Evolutionary conservation across 371 early-diverging fungal genomes (phyloP).

Genomic region (Apophysomyces trapeziformis): DNA sequence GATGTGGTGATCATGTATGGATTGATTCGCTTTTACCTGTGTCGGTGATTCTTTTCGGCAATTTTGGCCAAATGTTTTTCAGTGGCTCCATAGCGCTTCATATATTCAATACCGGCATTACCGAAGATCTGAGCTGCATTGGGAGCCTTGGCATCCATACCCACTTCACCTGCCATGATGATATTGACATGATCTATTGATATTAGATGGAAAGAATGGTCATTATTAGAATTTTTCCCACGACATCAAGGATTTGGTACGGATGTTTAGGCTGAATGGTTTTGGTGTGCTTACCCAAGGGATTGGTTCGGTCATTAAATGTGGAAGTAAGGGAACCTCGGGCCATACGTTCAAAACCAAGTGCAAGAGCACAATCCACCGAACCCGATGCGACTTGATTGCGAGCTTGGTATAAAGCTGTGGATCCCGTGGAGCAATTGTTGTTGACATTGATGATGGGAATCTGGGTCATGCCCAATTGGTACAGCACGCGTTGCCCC

Average conservation of each 20-base stretch:
- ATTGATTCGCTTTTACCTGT: conserved; percentile 43
- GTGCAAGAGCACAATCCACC: conserved; percentile 76
- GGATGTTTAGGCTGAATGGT: background rate
- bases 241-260: background rate
- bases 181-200: conserved; percentile 56
- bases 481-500: conserved; percentile 77
- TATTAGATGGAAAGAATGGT: background rate
- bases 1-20: too few species aligned
- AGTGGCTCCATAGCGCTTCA: conserved; percentile 66
- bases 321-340: conserved; percentile 60
- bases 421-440: conserved; percentile 82
- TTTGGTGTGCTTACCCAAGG: conserved; percentile 47
- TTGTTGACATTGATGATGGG: conserved; percentile 76
- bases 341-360: conserved; percentile 83
- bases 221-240: background rate
- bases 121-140: conserved; percentile 79
- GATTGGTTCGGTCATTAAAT: conserved; percentile 70
- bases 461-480: conserved; percentile 72
- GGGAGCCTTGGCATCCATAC: conserved; percentile 63
- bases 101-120: conserved; percentile 78
- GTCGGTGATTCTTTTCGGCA: conserved; percentile 79
- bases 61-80: conserved; percentile 68
- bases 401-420: conserved; percentile 76
- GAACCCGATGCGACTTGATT: conserved; percentile 67
- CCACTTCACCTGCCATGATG: conserved; percentile 62